A percentile compares a stretch with the other conserved stretches of the same genome.
Conservation (phyloP, 805 yeast species). For the Saccharomyces paradoxus region DNA sequence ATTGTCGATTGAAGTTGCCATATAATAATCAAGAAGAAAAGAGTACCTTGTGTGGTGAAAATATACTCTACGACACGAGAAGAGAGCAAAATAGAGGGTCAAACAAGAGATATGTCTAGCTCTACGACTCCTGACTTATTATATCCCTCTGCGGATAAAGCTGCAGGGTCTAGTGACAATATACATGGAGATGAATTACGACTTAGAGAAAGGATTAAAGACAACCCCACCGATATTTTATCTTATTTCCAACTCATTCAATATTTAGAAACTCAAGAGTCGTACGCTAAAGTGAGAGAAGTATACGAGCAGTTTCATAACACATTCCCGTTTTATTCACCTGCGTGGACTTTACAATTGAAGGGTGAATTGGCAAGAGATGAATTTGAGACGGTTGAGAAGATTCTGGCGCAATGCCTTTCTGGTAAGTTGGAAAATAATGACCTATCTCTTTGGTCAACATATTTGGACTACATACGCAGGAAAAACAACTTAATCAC, state of each 20-base stretch:
- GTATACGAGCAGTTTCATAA: constrained; percentile 53
- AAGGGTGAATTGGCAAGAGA: constrained; percentile 55
- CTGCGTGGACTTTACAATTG: constrained; percentile 69
- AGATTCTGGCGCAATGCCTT: constrained; percentile 56
- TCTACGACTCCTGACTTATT: neutral
- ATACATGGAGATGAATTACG: neutral
- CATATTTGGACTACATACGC: constrained; percentile 73
- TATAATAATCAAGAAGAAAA: neutral
- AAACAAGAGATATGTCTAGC: neutral
- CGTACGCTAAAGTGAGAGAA: constrained; percentile 49
- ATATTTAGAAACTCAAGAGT: constrained; percentile 42
- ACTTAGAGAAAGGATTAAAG: constrained; percentile 20
- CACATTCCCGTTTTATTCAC: constrained; percentile 60
- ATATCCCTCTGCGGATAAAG: neutral
- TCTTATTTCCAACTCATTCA: constrained; percentile 52
- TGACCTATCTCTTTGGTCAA: constrained; percentile 63
- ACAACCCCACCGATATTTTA: constrained; percentile 43
- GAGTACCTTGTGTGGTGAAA: neutral
- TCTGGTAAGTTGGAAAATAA: constrained; percentile 34
- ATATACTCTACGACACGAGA: neutral
- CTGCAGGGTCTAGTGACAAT: neutral
- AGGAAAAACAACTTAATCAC: constrained; percentile 58
- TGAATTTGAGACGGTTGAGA: constrained; percentile 59
- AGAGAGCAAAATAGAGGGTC: neutral
- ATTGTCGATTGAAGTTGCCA: neutral